Evolutionary conservation across 352 stramenopile genomes (phyloP), one percentile per base, ranked within the genome.

Genomic region (Phytophthora chlamydospora): DNA sequence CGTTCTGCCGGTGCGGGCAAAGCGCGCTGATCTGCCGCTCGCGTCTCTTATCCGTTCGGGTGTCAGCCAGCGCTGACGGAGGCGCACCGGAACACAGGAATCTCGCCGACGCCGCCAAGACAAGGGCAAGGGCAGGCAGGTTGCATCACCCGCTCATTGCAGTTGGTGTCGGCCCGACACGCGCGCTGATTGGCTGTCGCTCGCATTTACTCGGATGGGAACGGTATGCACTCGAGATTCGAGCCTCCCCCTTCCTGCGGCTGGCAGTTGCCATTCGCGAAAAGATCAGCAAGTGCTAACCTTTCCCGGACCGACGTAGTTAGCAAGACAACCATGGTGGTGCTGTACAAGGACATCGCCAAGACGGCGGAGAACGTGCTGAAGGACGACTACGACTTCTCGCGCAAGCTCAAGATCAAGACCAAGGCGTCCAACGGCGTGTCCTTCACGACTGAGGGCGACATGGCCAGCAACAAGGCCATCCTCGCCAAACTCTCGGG

Each of bases 381-480:
- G 39, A 80, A 80, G 45, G 88, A 96, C 48, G 88, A 96, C 81
- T 96, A 96, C 59, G 88, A 96, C 79, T 96, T 87, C 76, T 91
- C 79, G 47, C 88, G 88, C 71, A 96, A 96, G 88, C 80, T 96
- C 59, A 96, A 96, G 78, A 80, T 96, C 80, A 96, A 94, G 77
- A 96, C 77, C 68, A 96, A 92, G 72, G 83, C 85, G 32, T 75
- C 86, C 24, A 93, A 94, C 69, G 85, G 87, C 53, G 87, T 96
- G 33, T 74, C 67, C 47, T 96, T 96, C 72, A 95, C 88, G 43
- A 96, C 88, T 16, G 88, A 96, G 69, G 88, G 88, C 50, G 78
- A 88, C 38, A 89, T 95, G 79, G 70, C 71, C 59, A 87, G 75
- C 76, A 93, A 93, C 83, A 95, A 95, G 80, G 77, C 81, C 58